Evolutionary conservation across 2,329 filamentous ascomycete genomes (phyloP), one percentile per base, ranked within the genome.

Genomic region (Epichloe festucae): DNA sequence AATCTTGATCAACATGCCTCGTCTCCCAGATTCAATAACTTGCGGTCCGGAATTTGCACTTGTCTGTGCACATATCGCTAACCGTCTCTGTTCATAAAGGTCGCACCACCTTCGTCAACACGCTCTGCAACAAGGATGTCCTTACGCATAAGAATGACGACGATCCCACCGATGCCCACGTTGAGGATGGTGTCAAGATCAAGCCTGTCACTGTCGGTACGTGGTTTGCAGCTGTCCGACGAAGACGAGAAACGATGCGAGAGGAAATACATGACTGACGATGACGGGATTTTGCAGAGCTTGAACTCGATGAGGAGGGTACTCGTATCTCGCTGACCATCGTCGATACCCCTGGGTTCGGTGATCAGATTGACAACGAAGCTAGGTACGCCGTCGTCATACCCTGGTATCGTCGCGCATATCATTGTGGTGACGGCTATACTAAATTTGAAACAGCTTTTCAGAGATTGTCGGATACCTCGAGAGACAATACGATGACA

Each of bases 351-450:
- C 93, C 93, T 57, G 93, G 93, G 56, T 98, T 98, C 63, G 93
- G 93, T 68, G 93, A 98, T 73, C 89, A 95, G 75, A 95, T 98
- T 67, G 93, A 98, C 76, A 98, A 98, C 69, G 93, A 98, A 77
- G 89, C 89, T 66, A 95, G 89, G 87, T 90, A 79, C 62, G 73
- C 51, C 46, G 14, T 19, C 5, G 34, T 23, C 3, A 11, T 44
- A 45, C 19, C 17, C 11, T n/a, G 12, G 7, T 15, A 15, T 21
- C 21, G 23, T 12, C 39, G 8, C 2, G 19, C 17, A 6, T 14
- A 19, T 15, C 12, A n/a, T 39, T 42, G 31, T 10, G 2, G 11
- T 23, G 34, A 44, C n/a, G 10, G 10, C 5, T 48, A 17, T 45
- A 14, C 41, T 55, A 35, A 53, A 5, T 12, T 6, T 2, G n/a